Evolutionary conservation across 768 basidiomycete genomes (phyloP), one percentile per base, ranked within the genome.

Genomic region (Dioszegia crocea): DNA sequence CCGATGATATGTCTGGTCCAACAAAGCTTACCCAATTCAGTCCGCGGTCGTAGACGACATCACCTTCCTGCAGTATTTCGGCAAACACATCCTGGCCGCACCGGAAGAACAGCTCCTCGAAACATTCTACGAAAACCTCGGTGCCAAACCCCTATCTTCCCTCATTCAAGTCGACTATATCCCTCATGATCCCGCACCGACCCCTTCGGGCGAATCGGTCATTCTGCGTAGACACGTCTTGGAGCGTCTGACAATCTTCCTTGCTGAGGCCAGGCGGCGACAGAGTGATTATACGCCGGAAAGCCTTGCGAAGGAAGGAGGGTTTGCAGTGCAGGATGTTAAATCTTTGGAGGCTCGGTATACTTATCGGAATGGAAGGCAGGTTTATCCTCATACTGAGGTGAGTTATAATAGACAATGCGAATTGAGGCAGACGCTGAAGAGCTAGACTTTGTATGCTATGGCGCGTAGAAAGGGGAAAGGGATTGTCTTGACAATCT

Each of bases 1-100:
- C 9, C 40, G n/a, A 21, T 27, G 21, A 36, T n/a, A 3, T 16
- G 27, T 49, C 6, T 21, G 23, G 17, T 57, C 24, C 12, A 9
- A 9, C 11, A 16, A 11, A 43, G 29, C 4, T 16, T 30, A 27
- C 21, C 10, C 14, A 55, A 17, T 36, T 0, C 61, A 88, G 67
- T 84, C 91, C 8, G 83, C 89, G 26, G 83, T 96, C 46, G 88
- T 88, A 3, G 93, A 99, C 73, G 91, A 96, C 70, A 86, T 85
- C 10, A 87, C 88, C 49, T 80, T 86, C 4, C 84, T 86, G 66
- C 86, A 89, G 61, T 80, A 86, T 12, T 96, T 96, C 71, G 85
- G 86, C 4, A 85, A 86, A 44, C 81, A 82, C 1, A 79, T 94
- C 16, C 89, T 86, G 2, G 67, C 71, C 12, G 75, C 75, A 6